Conservation (phyloP, 345 rosid genomes). For the Sisymbrium irio region DNA sequence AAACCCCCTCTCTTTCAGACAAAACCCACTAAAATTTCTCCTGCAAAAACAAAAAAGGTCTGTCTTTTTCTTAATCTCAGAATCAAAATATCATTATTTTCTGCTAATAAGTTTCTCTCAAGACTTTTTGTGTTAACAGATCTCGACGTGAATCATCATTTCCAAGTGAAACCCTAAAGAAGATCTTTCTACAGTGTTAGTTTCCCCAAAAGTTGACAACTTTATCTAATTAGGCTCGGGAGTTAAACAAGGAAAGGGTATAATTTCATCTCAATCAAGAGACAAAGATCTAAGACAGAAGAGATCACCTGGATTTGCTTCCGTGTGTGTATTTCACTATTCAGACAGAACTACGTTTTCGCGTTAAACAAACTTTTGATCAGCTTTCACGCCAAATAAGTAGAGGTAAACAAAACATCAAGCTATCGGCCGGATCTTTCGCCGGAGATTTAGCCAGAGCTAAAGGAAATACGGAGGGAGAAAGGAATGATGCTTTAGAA, state of each 20-base stretch:
- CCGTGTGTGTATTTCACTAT: neutral
- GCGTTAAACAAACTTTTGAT: neutral
- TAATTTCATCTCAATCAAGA: conserved; percentile 11
- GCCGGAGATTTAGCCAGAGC: conserved; percentile 33
- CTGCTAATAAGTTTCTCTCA: no score
- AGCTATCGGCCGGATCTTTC: conserved; percentile 19
- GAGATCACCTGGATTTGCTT: conserved; percentile 27
- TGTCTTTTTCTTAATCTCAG: neutral
- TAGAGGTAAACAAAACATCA: conserved; percentile 9
- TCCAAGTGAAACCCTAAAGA: neutral
- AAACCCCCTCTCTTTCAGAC: neutral
- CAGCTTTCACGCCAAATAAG: conserved; percentile 33
- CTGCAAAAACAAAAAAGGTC: neutral
- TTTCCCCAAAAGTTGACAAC: neutral
- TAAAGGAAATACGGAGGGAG: conserved; percentile 7
- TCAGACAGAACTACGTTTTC: neutral
- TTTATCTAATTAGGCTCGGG: neutral
- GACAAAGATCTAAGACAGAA: neutral
- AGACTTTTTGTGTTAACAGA: neutral
- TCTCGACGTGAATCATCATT: conserved; percentile 12
- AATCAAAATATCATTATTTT: neutral
- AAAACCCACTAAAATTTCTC: neutral
- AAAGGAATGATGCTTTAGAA: conserved; percentile 15
- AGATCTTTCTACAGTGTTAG: neutral
- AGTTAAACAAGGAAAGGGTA: neutral